These are phyloP conservation scores for Penicillium aurantiogriseum DNA, from an alignment of 2,329 filamentous ascomycete genomes.

Conservation along the genomic window DNA sequence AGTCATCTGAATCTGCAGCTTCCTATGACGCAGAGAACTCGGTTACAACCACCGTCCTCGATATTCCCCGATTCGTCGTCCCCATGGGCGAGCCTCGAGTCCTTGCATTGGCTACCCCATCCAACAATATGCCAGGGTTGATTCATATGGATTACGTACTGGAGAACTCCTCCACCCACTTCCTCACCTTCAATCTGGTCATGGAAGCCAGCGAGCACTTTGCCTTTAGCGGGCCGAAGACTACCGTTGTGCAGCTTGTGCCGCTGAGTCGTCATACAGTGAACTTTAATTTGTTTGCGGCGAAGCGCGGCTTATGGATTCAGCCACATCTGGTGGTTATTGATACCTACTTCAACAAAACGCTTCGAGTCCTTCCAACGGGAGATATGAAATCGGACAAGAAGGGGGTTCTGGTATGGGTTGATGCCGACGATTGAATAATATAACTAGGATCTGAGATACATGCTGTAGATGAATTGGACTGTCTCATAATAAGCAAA, in stretches of 20 bases:
- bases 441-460: background rate
- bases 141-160: conserved; percentile 65
- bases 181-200: conserved; percentile 83
- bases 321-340: conserved; percentile 72
- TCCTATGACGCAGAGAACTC: conserved; percentile 27
- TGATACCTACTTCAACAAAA: conserved; percentile 92
- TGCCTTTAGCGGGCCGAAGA: conserved; percentile 86
- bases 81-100: conserved; percentile 85
- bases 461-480: conserved; percentile 4
- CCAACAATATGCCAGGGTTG: conserved; percentile 33
- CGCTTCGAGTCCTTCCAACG: conserved; percentile 74
- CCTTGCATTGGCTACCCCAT: conserved; percentile 52
- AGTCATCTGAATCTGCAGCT: conserved; percentile 32
- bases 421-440: conserved; percentile 40
- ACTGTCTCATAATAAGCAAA: background rate
- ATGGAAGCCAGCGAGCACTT: conserved; percentile 95
- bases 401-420: conserved; percentile 49
- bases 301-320: conserved; percentile 64
- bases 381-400: conserved; percentile 62
- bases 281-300: conserved; percentile 72
- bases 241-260: conserved; percentile 73
- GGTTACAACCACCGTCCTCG: conserved; percentile 65
- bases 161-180: conserved; percentile 92
- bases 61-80: conserved; percentile 75
- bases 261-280: conserved; percentile 74